A percentile compares a stretch with the other conserved stretches of the same genome.
These are phyloP conservation scores for Albizia julibrissin DNA, from an alignment of 306 rosid genomes.

Conservation along the genomic window DNA sequence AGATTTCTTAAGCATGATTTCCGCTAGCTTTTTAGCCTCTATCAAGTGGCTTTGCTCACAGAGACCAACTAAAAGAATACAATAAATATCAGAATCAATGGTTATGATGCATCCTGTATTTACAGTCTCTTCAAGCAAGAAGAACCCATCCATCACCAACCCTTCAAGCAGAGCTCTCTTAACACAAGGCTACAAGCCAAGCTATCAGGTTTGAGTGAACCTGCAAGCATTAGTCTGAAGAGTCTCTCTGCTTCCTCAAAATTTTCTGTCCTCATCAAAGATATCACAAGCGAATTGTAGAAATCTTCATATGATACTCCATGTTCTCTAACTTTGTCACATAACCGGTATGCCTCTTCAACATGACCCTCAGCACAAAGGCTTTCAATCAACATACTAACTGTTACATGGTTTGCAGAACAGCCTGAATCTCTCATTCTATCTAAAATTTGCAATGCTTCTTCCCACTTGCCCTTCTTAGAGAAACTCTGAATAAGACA, in stretches of 20 bases:
- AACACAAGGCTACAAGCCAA: slow-evolving; percentile 65
- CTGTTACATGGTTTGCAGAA: slow-evolving; percentile 66
- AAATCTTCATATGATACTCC: slow-evolving; percentile 61
- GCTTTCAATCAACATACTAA: slow-evolving; percentile 51
- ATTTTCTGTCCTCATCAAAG: slow-evolving; percentile 50
- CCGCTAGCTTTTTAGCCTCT: slow-evolving; percentile 65
- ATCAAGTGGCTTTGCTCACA: slow-evolving; percentile 47
- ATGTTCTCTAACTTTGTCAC: slow-evolving; percentile 55
- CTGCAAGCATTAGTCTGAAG: slow-evolving; percentile 62
- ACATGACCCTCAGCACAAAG: slow-evolving; percentile 50
- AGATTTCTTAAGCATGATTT: slow-evolving; percentile 65
- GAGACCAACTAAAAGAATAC: slow-evolving; percentile 64
- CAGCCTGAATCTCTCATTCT: slow-evolving; percentile 73
- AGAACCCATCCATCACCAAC: slow-evolving; percentile 58
- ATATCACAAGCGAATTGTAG: slow-evolving; percentile 66
- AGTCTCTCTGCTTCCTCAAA: slow-evolving; percentile 68
- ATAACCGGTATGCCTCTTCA: slow-evolving; percentile 63
- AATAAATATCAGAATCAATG: slow-evolving; percentile 64
- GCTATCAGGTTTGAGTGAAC: slow-evolving; percentile 57
- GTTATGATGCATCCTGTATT: slow-evolving; percentile 49
- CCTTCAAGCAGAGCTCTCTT: slow-evolving; percentile 59
- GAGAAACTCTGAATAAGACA: slow-evolving; percentile 71
- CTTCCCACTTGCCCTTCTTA: slow-evolving; percentile 50
- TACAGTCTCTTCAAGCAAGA: slow-evolving; percentile 63
- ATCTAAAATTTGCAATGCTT: slow-evolving; percentile 67